phyloP scores from a whole-genome alignment of 2,329 filamentous ascomycete genomes.

The Pseudogymnoascus sp. region DNA sequence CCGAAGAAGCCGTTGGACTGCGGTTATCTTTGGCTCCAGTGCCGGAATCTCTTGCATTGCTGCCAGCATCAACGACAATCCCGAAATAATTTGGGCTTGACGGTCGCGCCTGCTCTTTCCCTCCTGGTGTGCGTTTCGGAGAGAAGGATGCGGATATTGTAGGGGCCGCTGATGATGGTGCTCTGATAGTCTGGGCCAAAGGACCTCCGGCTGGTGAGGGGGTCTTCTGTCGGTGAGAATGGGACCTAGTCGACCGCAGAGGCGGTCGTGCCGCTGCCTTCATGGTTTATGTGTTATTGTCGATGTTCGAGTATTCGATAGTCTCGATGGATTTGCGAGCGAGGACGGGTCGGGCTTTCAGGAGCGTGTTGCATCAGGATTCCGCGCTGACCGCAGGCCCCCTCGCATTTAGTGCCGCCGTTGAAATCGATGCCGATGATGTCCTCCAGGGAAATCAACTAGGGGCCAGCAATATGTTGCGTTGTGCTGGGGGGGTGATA shows the following conservation, averaged over 20 bases:
- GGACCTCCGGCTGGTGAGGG: conserved; percentile 19
- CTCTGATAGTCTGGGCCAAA: conserved; percentile 17
- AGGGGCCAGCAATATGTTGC: background rate
- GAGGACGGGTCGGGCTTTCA: background rate
- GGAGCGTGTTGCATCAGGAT: conserved; percentile 4
- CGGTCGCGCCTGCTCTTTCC: conserved; percentile 31
- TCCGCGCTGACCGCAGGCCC: background rate
- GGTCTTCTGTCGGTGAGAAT: conserved; percentile 16
- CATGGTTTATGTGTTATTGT: conserved; percentile 19
- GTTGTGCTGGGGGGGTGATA: background rate
- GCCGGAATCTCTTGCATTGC: conserved; percentile 56
- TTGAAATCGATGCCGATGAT: background rate
- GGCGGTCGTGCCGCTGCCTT: conserved; percentile 26
- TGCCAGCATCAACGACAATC: conserved; percentile 56
- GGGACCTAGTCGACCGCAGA: conserved; percentile 23
- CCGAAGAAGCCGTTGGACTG: conserved; percentile 64
- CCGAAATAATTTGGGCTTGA: conserved; percentile 85
- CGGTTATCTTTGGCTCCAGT: conserved; percentile 63
- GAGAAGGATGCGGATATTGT: conserved; percentile 14
- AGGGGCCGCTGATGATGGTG: conserved; percentile 24
- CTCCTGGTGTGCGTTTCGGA: conserved; percentile 21
- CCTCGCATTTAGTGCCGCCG: background rate
- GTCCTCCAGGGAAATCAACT: background rate
- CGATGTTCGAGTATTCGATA: background rate
- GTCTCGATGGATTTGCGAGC: background rate